phyloP scores from a whole-genome alignment of 208 protist genomes.

The Leptomonas pyrrhocoris region DNA sequence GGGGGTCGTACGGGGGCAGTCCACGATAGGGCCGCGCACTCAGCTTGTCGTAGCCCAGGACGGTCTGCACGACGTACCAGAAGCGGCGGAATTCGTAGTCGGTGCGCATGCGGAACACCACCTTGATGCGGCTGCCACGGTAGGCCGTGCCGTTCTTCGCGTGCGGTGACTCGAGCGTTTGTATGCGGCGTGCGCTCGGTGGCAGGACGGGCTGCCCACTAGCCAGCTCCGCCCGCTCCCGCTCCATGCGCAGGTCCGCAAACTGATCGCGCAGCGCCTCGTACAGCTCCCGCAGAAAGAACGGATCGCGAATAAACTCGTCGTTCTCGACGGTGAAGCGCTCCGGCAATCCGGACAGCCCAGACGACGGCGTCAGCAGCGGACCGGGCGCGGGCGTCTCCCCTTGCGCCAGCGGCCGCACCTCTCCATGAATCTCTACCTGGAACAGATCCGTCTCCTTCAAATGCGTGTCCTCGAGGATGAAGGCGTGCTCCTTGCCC shows the following conservation, averaged over 20 bases:
- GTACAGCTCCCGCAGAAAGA: slow-evolving; percentile 67
- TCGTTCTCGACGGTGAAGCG: slow-evolving; percentile 47
- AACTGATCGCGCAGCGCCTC: slow-evolving; percentile 73
- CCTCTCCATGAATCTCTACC: slow-evolving; percentile 59
- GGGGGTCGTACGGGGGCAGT: slow-evolving; percentile 75
- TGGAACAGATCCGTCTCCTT: slow-evolving; percentile 65
- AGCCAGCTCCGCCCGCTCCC: slow-evolving; percentile 37
- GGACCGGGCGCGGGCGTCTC: slow-evolving; percentile 49
- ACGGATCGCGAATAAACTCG: slow-evolving; percentile 57
- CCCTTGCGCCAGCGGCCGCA: slow-evolving; percentile 35
- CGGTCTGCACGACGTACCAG: slow-evolving; percentile 62
- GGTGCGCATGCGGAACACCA: slow-evolving; percentile 55
- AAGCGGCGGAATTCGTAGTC: slow-evolving; percentile 71
- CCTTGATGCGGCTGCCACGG: slow-evolving; percentile 37
- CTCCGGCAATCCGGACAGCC: slow-evolving; percentile 28
- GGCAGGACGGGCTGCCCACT: slow-evolving; percentile 24
- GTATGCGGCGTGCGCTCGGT: slow-evolving; percentile 25
- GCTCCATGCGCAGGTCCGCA: slow-evolving; percentile 45
- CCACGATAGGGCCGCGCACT: slow-evolving; percentile 56
- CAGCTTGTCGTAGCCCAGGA: slow-evolving; percentile 78
- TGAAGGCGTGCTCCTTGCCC: slow-evolving; percentile 52
- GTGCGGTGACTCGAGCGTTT: slow-evolving; percentile 63
- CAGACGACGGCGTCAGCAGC: slow-evolving; percentile 48
- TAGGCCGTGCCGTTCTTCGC: slow-evolving; percentile 21
- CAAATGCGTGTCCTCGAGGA: slow-evolving; percentile 52